These are phyloP conservation scores for Zymoseptoria passerinii DNA, from an alignment of 2,329 filamentous ascomycete genomes.

Conservation along the genomic window DNA sequence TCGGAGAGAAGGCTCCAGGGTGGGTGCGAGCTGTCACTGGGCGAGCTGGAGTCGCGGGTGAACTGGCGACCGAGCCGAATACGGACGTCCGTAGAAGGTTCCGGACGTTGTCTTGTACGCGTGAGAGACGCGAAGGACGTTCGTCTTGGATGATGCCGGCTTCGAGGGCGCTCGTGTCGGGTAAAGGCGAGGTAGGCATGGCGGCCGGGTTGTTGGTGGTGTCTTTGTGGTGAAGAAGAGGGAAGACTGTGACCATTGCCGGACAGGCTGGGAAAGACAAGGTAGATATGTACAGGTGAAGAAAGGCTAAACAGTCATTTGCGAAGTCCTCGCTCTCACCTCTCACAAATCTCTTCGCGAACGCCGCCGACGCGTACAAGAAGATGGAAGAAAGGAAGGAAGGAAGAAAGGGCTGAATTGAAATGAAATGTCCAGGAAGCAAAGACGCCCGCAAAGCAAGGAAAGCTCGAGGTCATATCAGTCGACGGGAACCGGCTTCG, in stretches of 20 bases:
- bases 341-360: neutral
- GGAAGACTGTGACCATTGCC: neutral
- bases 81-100: slow-evolving; percentile 26
- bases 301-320: neutral
- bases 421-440: neutral
- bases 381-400: neutral
- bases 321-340: neutral
- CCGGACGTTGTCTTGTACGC: slow-evolving; percentile 29
- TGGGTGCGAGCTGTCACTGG: slow-evolving; percentile 4
- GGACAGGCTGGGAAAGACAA: neutral
- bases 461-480: neutral
- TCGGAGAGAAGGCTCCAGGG: neutral
- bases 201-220: neutral
- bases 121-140: slow-evolving; percentile 18
- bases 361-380: neutral
- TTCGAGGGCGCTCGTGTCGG: slow-evolving; percentile 27
- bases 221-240: neutral
- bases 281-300: neutral
- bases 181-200: slow-evolving; percentile 18
- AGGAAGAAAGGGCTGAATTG: neutral
- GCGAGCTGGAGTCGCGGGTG: slow-evolving; percentile 12
- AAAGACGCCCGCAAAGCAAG: neutral
- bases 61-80: slow-evolving; percentile 17
- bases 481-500: neutral
- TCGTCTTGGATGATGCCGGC: slow-evolving; percentile 28